Evolutionary conservation across 495 filamentous ascomycete genomes (phyloP), one percentile per base, ranked within the genome.

Genomic region (Gamarada debralockiae): DNA sequence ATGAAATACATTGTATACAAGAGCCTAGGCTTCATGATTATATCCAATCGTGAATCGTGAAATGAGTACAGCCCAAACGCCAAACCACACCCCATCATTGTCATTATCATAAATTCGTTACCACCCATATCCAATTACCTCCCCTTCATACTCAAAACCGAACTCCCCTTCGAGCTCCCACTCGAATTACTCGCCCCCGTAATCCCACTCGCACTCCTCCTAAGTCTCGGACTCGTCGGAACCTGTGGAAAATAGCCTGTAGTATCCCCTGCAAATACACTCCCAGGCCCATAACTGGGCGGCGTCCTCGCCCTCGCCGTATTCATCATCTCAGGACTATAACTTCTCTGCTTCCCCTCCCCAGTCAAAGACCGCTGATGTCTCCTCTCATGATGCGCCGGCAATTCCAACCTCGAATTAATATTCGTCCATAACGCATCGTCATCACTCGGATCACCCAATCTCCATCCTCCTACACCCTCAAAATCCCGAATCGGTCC

Each of bases 381-480:
- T 41, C 62, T 56, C 22, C 58, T 40, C 17, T 25, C 55, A 55
- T 61, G 59, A 46, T 65, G 57, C 6, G 59, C 65, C 0, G 85
- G 86, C 4, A 91, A 69, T 52, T 90, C 83, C 0, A 90, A 74
- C 18, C 87, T 76, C 5, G 82, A 79, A 56, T 91, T 92, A 61
- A 91, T 78, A 23, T 76, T 82, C 12, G 86, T 74, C 89, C 89
- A 95, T 17, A 80, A 72, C 10, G 67, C 70, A 39, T 88, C 82
- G 27, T 89, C 84, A 10, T 60, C 72, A 10, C 73, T 67, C n/a
- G 74, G 73, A 12, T 78, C 71, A 12, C 70, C 66, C 14, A 80
- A 53, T 48, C 85, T 73, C 88, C 87, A 92, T 1, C 89, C 89
- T 12, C 89, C 89, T 2, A 95, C 76, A n/a, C 88, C 89, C 69